These are phyloP conservation scores for Prillingera fragicola DNA, from an alignment of 1,284 basidiomycete genomes.

Conservation along the genomic window DNA sequence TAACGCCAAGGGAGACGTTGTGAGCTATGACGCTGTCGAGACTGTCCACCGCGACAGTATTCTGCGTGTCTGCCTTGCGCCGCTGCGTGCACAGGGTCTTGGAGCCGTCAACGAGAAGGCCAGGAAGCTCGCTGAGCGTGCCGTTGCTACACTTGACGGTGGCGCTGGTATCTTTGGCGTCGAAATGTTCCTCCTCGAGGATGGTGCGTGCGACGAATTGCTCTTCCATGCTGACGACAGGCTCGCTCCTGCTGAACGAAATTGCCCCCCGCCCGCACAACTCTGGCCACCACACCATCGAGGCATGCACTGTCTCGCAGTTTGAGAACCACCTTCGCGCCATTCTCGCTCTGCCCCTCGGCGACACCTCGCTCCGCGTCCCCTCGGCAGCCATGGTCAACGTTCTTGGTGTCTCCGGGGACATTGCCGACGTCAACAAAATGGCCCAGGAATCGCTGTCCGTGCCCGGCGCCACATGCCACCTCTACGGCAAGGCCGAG, in stretches of 20 bases:
- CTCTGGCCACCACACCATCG: constrained; percentile 99
- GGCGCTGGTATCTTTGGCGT: constrained; percentile 97
- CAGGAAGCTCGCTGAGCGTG: constrained; percentile 70
- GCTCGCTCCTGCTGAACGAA: constrained; percentile 82
- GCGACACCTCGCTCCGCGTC: constrained; percentile 81
- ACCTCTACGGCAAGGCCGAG: constrained; percentile 90
- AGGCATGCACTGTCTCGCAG: constrained; percentile 92
- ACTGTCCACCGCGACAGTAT: constrained; percentile 93
- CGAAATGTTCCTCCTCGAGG: constrained; percentile 89
- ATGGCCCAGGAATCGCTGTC: constrained; percentile 58
- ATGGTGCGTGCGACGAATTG: constrained; percentile 56
- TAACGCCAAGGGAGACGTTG: constrained; percentile 65
- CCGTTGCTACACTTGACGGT: constrained; percentile 69
- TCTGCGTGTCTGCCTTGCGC: constrained; percentile 83
- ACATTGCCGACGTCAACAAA: constrained; percentile 55
- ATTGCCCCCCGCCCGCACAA: constrained; percentile 99
- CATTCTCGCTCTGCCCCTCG: constrained; percentile 86
- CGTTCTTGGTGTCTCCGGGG: constrained; percentile 70
- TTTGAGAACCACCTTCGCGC: constrained; percentile 97
- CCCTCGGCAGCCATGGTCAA: constrained; percentile 91
- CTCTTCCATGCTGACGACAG: constrained; percentile 48
- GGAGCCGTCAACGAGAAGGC: constrained; percentile 58
- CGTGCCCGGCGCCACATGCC: constrained; percentile 72
- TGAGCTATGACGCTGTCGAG: constrained; percentile 88
- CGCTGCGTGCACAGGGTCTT: constrained; percentile 57